A percentile compares a stretch with the other conserved stretches of the same genome.
phyloP scores from a whole-genome alignment of 129 eudicot species.

The Scalesia atractyloides region DNA sequence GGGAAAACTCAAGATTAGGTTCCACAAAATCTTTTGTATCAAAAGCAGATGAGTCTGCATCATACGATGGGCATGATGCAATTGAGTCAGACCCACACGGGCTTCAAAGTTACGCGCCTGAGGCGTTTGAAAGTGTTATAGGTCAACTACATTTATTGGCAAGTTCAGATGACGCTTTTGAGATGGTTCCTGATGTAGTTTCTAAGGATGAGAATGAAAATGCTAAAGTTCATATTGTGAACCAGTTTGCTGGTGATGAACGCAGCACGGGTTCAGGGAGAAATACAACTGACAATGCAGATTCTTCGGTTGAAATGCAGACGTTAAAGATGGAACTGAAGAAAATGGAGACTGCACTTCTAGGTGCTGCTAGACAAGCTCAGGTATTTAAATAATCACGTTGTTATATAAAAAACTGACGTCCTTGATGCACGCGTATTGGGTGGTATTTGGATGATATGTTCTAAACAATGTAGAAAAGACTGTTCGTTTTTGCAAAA shows the following conservation, averaged over 20 bases:
- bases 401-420: neutral
- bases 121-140: constrained; percentile 35
- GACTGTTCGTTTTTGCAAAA: neutral
- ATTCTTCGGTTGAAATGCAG: constrained; percentile 57
- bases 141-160: constrained; percentile 26
- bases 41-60: constrained; percentile 26
- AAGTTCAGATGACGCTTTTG: constrained; percentile 33
- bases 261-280: constrained; percentile 35
- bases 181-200: constrained; percentile 40
- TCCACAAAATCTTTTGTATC: constrained; percentile 30
- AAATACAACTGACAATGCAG: constrained; percentile 36
- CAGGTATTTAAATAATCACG: constrained; percentile 46
- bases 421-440: constrained; percentile 6
- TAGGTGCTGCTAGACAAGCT: constrained; percentile 92
- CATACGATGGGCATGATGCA: constrained; percentile 5
- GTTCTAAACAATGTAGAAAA: constrained; percentile 9
- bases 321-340: constrained; percentile 76
- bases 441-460: constrained; percentile 2
- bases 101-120: constrained; percentile 31
- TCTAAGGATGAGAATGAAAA: constrained; percentile 35
- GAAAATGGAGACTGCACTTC: constrained; percentile 84
- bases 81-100: constrained; percentile 30
- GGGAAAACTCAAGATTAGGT: constrained; percentile 28
- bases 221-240: constrained; percentile 32
- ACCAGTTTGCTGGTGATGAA: constrained; percentile 38